A percentile compares a stretch with the other conserved stretches of the same genome.
Evolutionary conservation across 148 eudicot species (phyloP).

Genomic region (Spergularia bocconei): DNA sequence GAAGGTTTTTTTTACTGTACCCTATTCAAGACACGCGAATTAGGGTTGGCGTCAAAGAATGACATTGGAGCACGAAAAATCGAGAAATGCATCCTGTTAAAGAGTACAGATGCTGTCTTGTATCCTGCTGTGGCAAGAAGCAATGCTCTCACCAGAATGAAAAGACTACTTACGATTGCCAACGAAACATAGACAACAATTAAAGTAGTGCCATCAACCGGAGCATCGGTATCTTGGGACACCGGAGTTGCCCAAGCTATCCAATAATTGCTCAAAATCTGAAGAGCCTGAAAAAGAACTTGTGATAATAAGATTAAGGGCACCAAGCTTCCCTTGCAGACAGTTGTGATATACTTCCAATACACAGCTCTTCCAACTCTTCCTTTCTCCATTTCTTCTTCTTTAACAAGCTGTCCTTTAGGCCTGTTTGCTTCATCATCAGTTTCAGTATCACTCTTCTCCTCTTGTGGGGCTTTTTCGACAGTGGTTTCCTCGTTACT

Average conservation of each 20-base stretch:
- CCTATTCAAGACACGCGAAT: constrained; percentile 58
- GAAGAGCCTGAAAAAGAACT: constrained; percentile 36
- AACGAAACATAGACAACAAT: constrained; percentile 52
- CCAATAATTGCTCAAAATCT: constrained; percentile 66
- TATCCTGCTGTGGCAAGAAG: constrained; percentile 39
- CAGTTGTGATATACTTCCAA: constrained; percentile 46
- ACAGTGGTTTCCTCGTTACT: neutral
- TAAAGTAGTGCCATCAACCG: constrained; percentile 36
- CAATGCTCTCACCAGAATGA: constrained; percentile 42
- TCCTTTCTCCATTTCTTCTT: constrained; percentile 48
- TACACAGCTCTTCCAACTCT: constrained; percentile 36
- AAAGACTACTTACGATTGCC: constrained; percentile 50
- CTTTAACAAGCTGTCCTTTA: constrained; percentile 37
- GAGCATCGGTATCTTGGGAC: constrained; percentile 36
- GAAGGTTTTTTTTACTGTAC: neutral
- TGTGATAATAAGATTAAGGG: constrained; percentile 40
- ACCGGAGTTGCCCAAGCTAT: constrained; percentile 73
- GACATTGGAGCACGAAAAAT: constrained; percentile 77
- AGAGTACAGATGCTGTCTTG: constrained; percentile 53
- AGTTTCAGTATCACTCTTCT: neutral
- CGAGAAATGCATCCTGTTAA: constrained; percentile 51
- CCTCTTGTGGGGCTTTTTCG: constrained; percentile 8
- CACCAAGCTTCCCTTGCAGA: constrained; percentile 37
- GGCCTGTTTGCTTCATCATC: neutral
- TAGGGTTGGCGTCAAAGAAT: constrained; percentile 71